phyloP scores from a whole-genome alignment of 1,284 basidiomycete species.

The Ustilago crameri region DNA sequence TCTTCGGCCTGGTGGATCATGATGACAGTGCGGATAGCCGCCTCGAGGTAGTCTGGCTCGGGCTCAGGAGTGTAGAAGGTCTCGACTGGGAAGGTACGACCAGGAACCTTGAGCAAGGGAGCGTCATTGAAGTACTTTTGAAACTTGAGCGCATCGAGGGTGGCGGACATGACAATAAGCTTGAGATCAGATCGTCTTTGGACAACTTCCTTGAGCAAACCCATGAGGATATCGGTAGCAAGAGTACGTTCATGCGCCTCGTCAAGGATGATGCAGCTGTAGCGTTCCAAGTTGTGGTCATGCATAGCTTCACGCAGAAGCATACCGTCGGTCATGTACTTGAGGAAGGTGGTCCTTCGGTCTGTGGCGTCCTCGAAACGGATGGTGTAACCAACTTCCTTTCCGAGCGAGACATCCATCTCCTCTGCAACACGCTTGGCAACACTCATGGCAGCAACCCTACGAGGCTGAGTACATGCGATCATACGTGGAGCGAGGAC shows the following conservation, averaged over 20 bases:
- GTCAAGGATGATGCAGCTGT: constrained; percentile 97
- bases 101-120: constrained; percentile 94
- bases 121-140: constrained; percentile 93
- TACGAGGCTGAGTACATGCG: constrained; percentile 94
- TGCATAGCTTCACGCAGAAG: constrained; percentile 93
- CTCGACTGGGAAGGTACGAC: constrained; percentile 94
- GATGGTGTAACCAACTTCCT: constrained; percentile 96
- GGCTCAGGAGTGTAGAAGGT: constrained; percentile 94
- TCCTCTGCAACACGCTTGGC: constrained; percentile 98
- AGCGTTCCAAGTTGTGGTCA: constrained; percentile 86
- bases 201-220: constrained; percentile 80
- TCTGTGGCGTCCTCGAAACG: constrained; percentile 97
- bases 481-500: constrained; percentile 82
- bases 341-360: constrained; percentile 54
- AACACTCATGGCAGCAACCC: constrained; percentile 97
- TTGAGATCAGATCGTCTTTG: constrained; percentile 88
- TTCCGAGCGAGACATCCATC: constrained; percentile 93
- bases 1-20: constrained; percentile 98
- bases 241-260: constrained; percentile 98
- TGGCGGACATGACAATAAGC: constrained; percentile 98
- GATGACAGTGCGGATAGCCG: constrained; percentile 92
- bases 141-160: constrained; percentile 95
- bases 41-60: constrained; percentile 95
- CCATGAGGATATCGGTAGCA: constrained; percentile 98
- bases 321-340: constrained; percentile 99